phyloP scores from a whole-genome alignment of 2,329 filamentous ascomycete genomes.

The Aspergillus udagawae region DNA sequence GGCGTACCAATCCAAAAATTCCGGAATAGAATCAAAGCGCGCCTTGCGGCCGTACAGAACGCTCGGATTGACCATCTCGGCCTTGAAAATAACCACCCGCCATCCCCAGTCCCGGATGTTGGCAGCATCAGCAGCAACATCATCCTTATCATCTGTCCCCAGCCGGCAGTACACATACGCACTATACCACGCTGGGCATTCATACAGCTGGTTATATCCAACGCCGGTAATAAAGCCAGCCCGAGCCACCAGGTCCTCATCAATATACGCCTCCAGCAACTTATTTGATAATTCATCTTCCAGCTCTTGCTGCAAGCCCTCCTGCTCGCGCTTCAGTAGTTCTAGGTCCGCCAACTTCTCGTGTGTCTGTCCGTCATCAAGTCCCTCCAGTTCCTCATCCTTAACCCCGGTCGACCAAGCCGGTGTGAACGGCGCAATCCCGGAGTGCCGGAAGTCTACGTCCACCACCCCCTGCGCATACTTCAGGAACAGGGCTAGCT shows the following conservation, averaged over 20 bases:
- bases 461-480: no score
- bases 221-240: background rate
- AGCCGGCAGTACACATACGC: no score
- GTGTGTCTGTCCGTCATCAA: background rate
- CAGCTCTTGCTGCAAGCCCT: background rate
- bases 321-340: background rate
- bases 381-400: background rate
- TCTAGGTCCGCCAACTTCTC: background rate
- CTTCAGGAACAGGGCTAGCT: no score
- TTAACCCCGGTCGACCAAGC: no score
- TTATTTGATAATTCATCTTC: background rate
- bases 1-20: conserved; percentile 12
- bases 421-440: no score
- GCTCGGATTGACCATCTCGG: background rate
- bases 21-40: conserved; percentile 11
- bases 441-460: no score
- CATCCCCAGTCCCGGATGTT: no score
- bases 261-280: background rate
- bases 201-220: no score
- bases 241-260: background rate
- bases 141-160: no score
- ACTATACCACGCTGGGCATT: no score
- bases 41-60: conserved; percentile 7
- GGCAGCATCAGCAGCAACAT: no score
- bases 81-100: background rate